These are phyloP conservation scores for Phlebiopsis flavidoalba DNA, from an alignment of 768 basidiomycete species.

Conservation along the genomic window DNA sequence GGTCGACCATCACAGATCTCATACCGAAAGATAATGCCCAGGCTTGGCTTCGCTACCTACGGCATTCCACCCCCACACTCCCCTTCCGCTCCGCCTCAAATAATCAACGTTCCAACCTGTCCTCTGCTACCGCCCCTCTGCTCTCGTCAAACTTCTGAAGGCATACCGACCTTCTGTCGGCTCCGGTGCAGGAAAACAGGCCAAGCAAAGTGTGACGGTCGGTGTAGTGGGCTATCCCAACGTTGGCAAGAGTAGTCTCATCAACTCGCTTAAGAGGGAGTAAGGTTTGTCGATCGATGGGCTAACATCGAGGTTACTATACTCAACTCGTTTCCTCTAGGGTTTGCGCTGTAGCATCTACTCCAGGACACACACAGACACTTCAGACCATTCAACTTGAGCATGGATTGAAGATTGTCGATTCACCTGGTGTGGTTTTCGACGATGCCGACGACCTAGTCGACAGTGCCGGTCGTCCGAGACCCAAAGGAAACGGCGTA, in stretches of 20 bases:
- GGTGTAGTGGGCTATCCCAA: constrained; percentile 97
- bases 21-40: constrained; percentile 86
- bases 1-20: constrained; percentile 53
- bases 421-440: constrained; percentile 97
- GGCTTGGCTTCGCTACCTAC: constrained; percentile 86
- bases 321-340: constrained; percentile 27
- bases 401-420: constrained; percentile 86
- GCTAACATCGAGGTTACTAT: neutral
- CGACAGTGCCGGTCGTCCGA: constrained; percentile 35
- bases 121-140: constrained; percentile 67
- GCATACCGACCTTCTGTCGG: constrained; percentile 59
- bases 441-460: constrained; percentile 65
- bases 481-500: constrained; percentile 42
- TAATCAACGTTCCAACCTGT: constrained; percentile 76
- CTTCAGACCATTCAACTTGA: constrained; percentile 90
- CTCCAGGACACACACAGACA: constrained; percentile 90
- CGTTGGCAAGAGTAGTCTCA: constrained; percentile 92
- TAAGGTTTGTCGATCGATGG: constrained; percentile 43
- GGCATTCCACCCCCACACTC: constrained; percentile 87
- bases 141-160: constrained; percentile 78
- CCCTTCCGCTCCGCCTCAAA: constrained; percentile 82
- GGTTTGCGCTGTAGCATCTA: constrained; percentile 93
- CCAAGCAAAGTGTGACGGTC: constrained; percentile 67
- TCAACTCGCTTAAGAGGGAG: constrained; percentile 88
- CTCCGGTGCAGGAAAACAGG: neutral